Evolutionary conservation across 129 eudicot genomes (phyloP), one percentile per base, ranked within the genome.

Genomic region (Escallonia herrerae): DNA sequence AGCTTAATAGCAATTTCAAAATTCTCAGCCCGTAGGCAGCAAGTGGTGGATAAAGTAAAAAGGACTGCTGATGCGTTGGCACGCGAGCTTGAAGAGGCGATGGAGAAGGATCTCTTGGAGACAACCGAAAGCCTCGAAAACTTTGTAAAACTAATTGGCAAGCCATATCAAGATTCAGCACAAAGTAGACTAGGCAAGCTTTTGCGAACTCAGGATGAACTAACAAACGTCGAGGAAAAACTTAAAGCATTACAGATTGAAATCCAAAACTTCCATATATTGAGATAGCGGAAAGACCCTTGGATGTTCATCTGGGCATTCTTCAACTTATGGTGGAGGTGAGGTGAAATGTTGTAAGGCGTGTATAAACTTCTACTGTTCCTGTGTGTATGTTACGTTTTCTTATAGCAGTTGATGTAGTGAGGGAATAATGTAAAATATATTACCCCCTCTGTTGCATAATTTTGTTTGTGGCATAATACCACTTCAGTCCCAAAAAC

Each of bases 1-100:
- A 94, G 99, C 33, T 85, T 89, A 56, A 58, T 94, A 49, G 95
- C 95, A 7, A 71, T 94, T 61, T 89, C 95, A 40, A 94, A 84
- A 56, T 89, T 94, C 71, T 86, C 99, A n/a, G 67, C 60, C 54
- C 86, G 87, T 46, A 82, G 95, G 73, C 96, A 80, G 71, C 77
- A 60, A 40, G 83, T 76, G 76, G 74, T 86, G 0, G 87, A 89
- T 5, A 94, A 94, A 73, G 95, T 86, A 64, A 94, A 76, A 62
- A 82, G 90, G 66, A 82, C 89, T 1, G 93, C 83, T 7, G 93
- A 86, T 82, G 80, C 70, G 67, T 77, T 89, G 63, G 86, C 81
- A 3, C 77, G 86, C 49, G 80, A 94, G 80, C 62, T 94, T 2
- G 96, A 86, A 68, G 96, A 94, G 63, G 90, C 95, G 45, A 89